phyloP scores from a whole-genome alignment of 495 filamentous ascomycete genomes.

The Staphylotrichum longicolle region DNA sequence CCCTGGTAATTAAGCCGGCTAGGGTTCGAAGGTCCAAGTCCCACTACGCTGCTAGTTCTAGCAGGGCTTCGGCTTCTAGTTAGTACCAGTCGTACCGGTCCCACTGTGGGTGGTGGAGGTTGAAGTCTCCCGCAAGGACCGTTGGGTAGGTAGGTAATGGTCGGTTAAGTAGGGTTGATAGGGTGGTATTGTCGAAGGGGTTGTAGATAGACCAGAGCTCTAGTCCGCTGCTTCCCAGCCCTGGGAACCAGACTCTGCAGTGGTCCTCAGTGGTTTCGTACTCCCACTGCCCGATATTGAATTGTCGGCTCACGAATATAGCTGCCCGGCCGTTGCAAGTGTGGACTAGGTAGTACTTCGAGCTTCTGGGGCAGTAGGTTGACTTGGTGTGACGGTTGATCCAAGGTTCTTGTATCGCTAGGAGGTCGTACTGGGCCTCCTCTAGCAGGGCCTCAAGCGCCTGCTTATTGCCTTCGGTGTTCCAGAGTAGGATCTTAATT shows the following conservation, averaged over 20 bases:
- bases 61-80: background rate
- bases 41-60: background rate
- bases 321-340: conserved; percentile 4
- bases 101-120: conserved; percentile 6
- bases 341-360: conserved; percentile 4
- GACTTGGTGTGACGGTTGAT: conserved; percentile 12
- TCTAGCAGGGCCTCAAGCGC: conserved; percentile 10
- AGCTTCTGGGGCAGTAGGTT: conserved; percentile 5
- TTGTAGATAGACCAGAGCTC: conserved; percentile 18
- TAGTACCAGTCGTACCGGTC: conserved; percentile 1
- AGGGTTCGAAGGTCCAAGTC: background rate
- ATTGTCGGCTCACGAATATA: conserved; percentile 5
- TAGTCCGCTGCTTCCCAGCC: background rate
- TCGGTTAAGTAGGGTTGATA: background rate
- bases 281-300: conserved; percentile 5
- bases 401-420: conserved; percentile 10
- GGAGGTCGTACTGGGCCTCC: conserved; percentile 9
- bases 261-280: background rate
- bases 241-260: conserved; percentile 6
- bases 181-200: background rate
- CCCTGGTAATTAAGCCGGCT: background rate
- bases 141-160: background rate
- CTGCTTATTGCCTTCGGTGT: conserved; percentile 15
- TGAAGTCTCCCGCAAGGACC: conserved; percentile 8
- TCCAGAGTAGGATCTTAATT: conserved; percentile 11